phyloP scores from a whole-genome alignment of 2,329 filamentous ascomycete species.

The Monosporascus sp. region DNA sequence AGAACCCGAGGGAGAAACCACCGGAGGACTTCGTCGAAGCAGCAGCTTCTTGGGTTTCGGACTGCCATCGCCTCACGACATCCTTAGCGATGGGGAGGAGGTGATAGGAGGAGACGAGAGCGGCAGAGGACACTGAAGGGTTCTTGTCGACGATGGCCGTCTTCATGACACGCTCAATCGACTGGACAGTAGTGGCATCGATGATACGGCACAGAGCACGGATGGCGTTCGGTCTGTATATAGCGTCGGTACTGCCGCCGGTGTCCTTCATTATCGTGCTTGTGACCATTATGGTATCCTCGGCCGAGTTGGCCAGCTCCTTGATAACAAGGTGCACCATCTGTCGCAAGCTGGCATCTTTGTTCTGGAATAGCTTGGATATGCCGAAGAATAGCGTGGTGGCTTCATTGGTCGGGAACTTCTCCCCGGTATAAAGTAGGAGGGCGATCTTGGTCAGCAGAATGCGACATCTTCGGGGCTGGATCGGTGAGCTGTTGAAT shows the following conservation, averaged over 20 bases:
- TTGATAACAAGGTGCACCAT: conserved; percentile 99
- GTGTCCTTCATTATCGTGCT: conserved; percentile 99
- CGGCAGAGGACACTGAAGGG: conserved; percentile 92
- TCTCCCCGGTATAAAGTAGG: conserved; percentile 93
- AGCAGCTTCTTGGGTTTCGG: conserved; percentile 94
- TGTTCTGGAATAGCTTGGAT: conserved; percentile 99
- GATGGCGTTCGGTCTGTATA: conserved; percentile 94
- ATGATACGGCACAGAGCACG: conserved; percentile 94
- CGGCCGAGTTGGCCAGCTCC: conserved; percentile 89
- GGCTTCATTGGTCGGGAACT: conserved; percentile 94
- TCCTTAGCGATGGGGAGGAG: conserved; percentile 93
- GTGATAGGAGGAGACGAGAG: conserved; percentile 94
- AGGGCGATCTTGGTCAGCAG: conserved; percentile 96
- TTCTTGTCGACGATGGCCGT: conserved; percentile 99
- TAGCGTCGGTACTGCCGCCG: conserved; percentile 85
- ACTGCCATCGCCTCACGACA: conserved; percentile 95
- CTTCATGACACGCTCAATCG: conserved; percentile 97
- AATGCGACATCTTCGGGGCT: conserved; percentile 93
- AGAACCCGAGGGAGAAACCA: conserved; percentile 88
- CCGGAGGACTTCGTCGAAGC: conserved; percentile 82
- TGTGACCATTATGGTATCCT: conserved; percentile 99
- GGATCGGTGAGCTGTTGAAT: conserved; percentile 96
- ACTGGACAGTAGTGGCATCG: conserved; percentile 92
- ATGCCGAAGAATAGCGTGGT: conserved; percentile 98
- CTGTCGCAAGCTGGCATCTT: conserved; percentile 94